Percentiles rank a stretch among this genome's conserved stretches.
phyloP scores from a whole-genome alignment of 495 filamentous ascomycete genomes.

The Aspergillus mulundensis region DNA sequence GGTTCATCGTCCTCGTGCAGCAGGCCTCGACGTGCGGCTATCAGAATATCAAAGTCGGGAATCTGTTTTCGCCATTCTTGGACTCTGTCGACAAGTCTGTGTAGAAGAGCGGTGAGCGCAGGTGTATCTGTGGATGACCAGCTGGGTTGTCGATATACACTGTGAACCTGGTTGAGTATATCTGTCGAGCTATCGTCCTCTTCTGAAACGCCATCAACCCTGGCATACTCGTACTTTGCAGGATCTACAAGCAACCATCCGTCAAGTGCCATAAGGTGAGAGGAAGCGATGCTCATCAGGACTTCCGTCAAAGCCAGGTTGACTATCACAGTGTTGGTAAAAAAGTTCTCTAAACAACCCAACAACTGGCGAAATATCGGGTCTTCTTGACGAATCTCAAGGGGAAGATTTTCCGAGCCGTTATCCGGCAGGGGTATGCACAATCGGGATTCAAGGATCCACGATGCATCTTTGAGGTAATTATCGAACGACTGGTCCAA shows the following conservation, averaged over 20 bases:
- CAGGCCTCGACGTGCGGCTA: conserved; percentile 61
- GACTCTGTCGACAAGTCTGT: conserved; percentile 59
- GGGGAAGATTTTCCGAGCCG: conserved; percentile 26
- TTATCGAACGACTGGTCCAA: conserved; percentile 77
- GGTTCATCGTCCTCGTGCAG: conserved; percentile 33
- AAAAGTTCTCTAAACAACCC: conserved; percentile 69
- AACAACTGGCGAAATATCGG: conserved; percentile 69
- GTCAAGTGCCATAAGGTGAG: conserved; percentile 76
- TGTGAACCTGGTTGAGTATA: conserved; percentile 23
- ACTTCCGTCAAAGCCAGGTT: conserved; percentile 83
- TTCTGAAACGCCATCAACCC: not conserved
- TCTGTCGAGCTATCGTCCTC: conserved; percentile 3
- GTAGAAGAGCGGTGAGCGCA: conserved; percentile 38
- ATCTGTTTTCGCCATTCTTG: conserved; percentile 62
- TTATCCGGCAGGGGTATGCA: conserved; percentile 30
- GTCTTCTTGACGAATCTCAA: conserved; percentile 62
- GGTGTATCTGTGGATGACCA: conserved; percentile 36
- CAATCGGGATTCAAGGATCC: conserved; percentile 71
- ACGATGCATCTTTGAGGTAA: conserved; percentile 74
- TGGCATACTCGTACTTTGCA: conserved; percentile 29
- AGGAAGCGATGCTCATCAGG: conserved; percentile 76
- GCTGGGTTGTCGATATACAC: conserved; percentile 33
- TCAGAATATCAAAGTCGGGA: conserved; percentile 69
- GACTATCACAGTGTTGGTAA: conserved; percentile 82
- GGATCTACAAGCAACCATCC: conserved; percentile 85